These are phyloP conservation scores for Dujonia santamariae DNA, from an alignment of 1,139 yeast genomes.

Conservation along the genomic window DNA sequence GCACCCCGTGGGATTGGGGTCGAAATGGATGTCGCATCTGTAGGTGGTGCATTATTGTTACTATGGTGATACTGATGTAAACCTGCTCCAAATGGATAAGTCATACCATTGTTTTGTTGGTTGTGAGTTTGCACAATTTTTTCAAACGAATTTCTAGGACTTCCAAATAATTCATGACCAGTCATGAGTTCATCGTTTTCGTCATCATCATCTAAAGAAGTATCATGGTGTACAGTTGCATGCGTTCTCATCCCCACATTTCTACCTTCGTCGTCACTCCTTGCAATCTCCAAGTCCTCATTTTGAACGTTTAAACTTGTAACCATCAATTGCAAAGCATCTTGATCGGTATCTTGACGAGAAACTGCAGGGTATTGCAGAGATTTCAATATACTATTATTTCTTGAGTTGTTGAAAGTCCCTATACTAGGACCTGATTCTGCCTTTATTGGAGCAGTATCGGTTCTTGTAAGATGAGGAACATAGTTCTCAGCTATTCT, in stretches of 20 bases:
- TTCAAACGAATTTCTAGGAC: conserved; percentile 41
- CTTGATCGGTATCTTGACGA: conserved; percentile 45
- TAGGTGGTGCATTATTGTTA: too few relatives aligned
- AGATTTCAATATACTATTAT: conserved; percentile 3
- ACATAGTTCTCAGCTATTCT: conserved; percentile 18
- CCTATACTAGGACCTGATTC: conserved; percentile 26
- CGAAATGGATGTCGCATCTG: conserved; percentile 3
- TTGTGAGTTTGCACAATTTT: conserved; percentile 18
- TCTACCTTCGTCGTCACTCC: conserved; percentile 13
- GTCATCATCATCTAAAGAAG: conserved; percentile 11
- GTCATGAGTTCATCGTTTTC: conserved; percentile 37
- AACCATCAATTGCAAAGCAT: conserved; percentile 35
- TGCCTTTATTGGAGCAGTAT: conserved; percentile 29
- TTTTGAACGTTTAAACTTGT: conserved; percentile 32
- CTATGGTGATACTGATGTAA: conserved; percentile 18
- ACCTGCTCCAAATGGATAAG: conserved; percentile 13
- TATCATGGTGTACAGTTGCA: conserved; percentile 2
- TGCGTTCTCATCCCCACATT: not conserved
- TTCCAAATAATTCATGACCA: conserved; percentile 43
- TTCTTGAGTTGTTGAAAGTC: conserved; percentile 19
- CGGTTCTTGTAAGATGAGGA: conserved; percentile 11
- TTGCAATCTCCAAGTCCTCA: conserved; percentile 39
- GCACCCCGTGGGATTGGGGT: conserved; percentile 5
- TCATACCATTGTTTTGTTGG: conserved; percentile 4
- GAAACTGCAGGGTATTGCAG: conserved; percentile 7